These are phyloP conservation scores for Purshia tridentata DNA, from an alignment of 306 rosid genomes.

Conservation along the genomic window DNA sequence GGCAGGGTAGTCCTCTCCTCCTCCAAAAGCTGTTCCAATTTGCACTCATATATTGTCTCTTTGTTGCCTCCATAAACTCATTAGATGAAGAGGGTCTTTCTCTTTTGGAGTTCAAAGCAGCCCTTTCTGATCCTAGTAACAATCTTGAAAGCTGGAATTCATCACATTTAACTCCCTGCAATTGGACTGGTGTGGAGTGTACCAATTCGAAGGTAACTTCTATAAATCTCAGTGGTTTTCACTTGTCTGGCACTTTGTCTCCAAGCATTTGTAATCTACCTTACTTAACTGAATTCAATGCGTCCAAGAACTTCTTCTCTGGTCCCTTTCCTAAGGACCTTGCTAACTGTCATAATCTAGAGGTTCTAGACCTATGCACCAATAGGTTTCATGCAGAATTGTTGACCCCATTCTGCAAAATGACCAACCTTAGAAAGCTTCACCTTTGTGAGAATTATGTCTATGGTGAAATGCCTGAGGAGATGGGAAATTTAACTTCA, in stretches of 20 bases:
- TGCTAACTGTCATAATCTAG: constrained; percentile 48
- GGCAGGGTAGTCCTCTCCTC: constrained; percentile 19
- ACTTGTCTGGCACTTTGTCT: constrained; percentile 61
- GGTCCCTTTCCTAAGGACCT: constrained; percentile 55
- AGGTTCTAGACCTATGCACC: constrained; percentile 70
- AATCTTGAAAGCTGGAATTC: constrained; percentile 59
- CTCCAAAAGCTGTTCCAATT: constrained; percentile 26
- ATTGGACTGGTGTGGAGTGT: constrained; percentile 69
- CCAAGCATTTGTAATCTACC: constrained; percentile 57
- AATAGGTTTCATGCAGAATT: constrained; percentile 68
- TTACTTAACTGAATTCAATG: constrained; percentile 48
- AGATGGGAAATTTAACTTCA: constrained; percentile 51
- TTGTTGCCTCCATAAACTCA: constrained; percentile 35
- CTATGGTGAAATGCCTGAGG: constrained; percentile 46
- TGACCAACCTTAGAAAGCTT: constrained; percentile 52
- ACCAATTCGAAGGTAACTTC: constrained; percentile 54
- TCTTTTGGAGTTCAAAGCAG: constrained; percentile 54
- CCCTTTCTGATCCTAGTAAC: constrained; percentile 42
- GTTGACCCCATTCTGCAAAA: constrained; percentile 37
- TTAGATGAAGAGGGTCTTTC: constrained; percentile 48
- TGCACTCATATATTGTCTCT: constrained; percentile 32
- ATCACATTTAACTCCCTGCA: constrained; percentile 60
- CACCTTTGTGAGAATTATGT: constrained; percentile 70
- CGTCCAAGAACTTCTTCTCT: constrained; percentile 58
- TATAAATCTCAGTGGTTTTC: constrained; percentile 43